Base-by-base conservation (phyloP, 148 eudicot genomes). In the Pharnaceum exiguum region DNA sequence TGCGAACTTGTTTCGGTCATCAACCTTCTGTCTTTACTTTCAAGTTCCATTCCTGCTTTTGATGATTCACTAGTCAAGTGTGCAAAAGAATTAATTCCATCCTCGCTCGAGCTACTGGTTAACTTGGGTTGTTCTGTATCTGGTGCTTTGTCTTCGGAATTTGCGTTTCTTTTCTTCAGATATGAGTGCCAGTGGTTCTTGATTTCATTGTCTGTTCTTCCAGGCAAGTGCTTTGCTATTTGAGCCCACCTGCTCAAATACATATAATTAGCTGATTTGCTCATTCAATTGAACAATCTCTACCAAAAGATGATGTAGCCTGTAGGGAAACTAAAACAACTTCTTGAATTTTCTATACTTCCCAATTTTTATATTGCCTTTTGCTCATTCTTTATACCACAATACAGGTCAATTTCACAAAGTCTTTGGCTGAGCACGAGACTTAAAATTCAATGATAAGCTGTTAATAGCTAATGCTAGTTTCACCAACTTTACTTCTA, bases 131-230 rank as follows among this genome's bases (percentile, higher is more conserved):
- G n/a, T n/a, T 57, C 39, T 57, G 35, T 28, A 16, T 35, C 42
- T 10, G 28, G 1, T 7, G 2, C 15, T 39, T 24, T 19, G 31
- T 42, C 45, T 13, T 29, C 48, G 10, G 65, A 27, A 32, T 57
- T 49, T 5, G 18, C 11, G 24, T 23, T 15, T 50, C 19, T 48
- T 57, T 70, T 85, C 75, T 79, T 82, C 23, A 85, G 52, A 54
- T 73, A 73, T 15, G 87, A 76, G 50, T 82, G 87, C 93, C 93
- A 85, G 43, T 76, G 55, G 57, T 85, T 85, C 61, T 85, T 85
- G 46, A 85, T 75, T 72, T 85, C 93, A 18, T 85, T 85, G 38
- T 85, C 93, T 2, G 93, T 85, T 49, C 93, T 79, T 65, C 93
- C 93, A 0, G 87, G 82, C 44, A 85, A 60, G 31, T 75, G 71